phyloP scores from a whole-genome alignment of 208 protist species.

The Trypanosoma theileri region DNA sequence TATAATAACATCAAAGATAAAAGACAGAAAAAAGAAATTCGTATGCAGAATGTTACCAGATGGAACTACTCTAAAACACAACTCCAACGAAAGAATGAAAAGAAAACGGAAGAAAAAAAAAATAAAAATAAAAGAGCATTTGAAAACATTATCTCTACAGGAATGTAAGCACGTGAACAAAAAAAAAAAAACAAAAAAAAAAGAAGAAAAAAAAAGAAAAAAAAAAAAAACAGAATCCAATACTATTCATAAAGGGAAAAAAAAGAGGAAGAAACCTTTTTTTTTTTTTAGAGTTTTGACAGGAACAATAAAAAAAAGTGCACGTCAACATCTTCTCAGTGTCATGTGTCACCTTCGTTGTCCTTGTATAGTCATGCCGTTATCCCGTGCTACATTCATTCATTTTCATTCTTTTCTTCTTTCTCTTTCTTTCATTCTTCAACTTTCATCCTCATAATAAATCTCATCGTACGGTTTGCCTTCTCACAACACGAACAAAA shows the following conservation, averaged over 20 bases:
- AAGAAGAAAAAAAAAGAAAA: not conserved
- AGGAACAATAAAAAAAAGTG: not conserved
- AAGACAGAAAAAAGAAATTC: no score
- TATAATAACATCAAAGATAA: no score
- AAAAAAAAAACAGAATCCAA: not conserved
- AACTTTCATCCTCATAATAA: not conserved
- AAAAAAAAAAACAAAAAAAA: not conserved
- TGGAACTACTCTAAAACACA: no score
- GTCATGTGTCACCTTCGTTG: not conserved
- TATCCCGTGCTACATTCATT: constrained; percentile 10
- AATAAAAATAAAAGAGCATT: not conserved
- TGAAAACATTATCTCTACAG: not conserved
- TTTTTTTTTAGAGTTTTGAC: no score
- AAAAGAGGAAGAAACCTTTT: not conserved
- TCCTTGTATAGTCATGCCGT: not conserved
- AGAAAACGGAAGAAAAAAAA: constrained; percentile 8
- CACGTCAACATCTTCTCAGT: not conserved
- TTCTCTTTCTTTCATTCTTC: not conserved
- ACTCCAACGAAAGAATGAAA: not conserved
- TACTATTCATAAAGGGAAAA: not conserved
- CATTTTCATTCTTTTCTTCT: not conserved
- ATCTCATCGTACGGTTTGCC: not conserved
- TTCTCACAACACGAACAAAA: not conserved
- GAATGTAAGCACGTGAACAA: not conserved
- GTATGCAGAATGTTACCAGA: no score